phyloP scores from a whole-genome alignment of 805 yeast species.

The Diddensiella santjacobensis region DNA sequence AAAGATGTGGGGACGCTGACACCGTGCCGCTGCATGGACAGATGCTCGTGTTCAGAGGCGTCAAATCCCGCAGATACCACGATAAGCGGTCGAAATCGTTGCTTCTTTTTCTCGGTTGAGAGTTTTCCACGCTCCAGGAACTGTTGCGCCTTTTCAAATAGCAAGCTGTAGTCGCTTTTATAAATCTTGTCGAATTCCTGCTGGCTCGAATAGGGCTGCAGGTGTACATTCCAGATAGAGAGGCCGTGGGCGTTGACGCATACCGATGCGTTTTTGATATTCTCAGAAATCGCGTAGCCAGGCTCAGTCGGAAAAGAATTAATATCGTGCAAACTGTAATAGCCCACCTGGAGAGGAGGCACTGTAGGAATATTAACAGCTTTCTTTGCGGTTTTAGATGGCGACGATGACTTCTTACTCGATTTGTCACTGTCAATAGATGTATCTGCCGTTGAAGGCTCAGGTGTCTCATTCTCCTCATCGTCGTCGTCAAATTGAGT shows the following conservation, averaged over 20 bases:
- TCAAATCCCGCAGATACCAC: conserved; percentile 86
- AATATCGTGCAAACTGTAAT: conserved; percentile 79
- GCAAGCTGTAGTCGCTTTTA: conserved; percentile 53
- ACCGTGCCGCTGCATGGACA: conserved; percentile 81
- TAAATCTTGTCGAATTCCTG: conserved; percentile 65
- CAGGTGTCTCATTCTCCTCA: conserved; percentile 23
- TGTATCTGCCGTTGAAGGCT: not conserved
- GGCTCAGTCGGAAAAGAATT: conserved; percentile 81
- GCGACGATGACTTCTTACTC: not conserved
- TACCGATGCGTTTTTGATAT: conserved; percentile 70
- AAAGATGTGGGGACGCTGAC: conserved; percentile 80
- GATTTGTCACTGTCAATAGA: conserved; percentile 1
- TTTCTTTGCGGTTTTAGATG: conserved; percentile 11
- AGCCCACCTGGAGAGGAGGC: conserved; percentile 62
- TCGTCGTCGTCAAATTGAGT: conserved; percentile 43
- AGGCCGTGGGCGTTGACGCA: conserved; percentile 74
- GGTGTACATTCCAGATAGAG: conserved; percentile 80
- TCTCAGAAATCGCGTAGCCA: conserved; percentile 69
- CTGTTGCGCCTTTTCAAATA: conserved; percentile 64
- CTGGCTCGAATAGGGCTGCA: conserved; percentile 58
- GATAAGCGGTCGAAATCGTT: conserved; percentile 53
- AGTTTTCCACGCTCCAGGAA: conserved; percentile 40
- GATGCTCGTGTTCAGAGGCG: conserved; percentile 77
- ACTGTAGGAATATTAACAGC: not conserved
- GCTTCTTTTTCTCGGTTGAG: conserved; percentile 28